Conservation (phyloP, 306 rosid species). For the Fragaria nilgerrensis region DNA sequence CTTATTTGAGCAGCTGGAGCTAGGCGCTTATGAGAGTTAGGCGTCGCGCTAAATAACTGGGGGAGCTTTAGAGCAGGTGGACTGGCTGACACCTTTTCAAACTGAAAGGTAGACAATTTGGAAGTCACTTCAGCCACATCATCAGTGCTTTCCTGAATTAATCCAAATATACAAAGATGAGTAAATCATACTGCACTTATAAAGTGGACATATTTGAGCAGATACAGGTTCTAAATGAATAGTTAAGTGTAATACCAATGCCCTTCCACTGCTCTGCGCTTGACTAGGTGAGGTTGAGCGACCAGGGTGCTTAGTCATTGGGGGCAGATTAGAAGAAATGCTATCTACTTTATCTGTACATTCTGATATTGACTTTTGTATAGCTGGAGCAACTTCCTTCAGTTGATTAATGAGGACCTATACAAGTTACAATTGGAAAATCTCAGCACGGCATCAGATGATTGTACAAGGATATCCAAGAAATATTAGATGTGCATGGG, state of each 20-base stretch:
- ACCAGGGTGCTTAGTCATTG: constrained; percentile 58
- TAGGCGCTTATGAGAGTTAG: constrained; percentile 75
- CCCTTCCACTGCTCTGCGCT: constrained; percentile 73
- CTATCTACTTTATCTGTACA: constrained; percentile 88
- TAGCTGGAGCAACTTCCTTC: constrained; percentile 95
- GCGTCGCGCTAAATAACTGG: constrained; percentile 83
- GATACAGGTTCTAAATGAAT: neutral
- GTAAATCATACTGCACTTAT: constrained; percentile 3
- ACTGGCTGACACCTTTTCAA: constrained; percentile 81
- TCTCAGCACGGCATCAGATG: constrained; percentile 11
- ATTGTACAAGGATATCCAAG: constrained; percentile 13
- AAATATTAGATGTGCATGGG: constrained; percentile 12
- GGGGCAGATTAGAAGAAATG: constrained; percentile 68
- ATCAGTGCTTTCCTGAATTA: constrained; percentile 67
- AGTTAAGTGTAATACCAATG: constrained; percentile 47
- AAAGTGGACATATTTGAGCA: constrained; percentile 14
- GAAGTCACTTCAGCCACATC: constrained; percentile 75
- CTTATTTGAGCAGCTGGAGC: constrained; percentile 55
- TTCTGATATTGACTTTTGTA: constrained; percentile 89
- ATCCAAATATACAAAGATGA: constrained; percentile 14
- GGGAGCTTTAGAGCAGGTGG: constrained; percentile 95
- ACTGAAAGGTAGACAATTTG: constrained; percentile 68
- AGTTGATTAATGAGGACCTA: constrained; percentile 97
- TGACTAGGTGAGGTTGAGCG: constrained; percentile 68
- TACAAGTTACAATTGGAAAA: constrained; percentile 29